phyloP scores from a whole-genome alignment of 257 asterid genomes.

The Coffea canephora region DNA sequence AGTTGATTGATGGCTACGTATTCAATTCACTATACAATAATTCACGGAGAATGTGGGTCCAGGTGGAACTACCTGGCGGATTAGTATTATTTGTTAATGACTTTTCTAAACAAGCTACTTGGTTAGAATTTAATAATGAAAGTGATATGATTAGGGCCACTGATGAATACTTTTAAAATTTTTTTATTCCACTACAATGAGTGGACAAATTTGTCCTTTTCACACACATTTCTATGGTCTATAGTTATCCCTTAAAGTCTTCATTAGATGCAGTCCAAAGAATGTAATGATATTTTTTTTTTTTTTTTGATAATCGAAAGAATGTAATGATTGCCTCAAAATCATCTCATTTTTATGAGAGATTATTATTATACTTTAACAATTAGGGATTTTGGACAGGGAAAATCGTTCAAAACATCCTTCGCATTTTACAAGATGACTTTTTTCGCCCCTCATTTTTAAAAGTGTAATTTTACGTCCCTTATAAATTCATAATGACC shows the following conservation, averaged over 20 bases:
- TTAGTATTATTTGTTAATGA: conserved; percentile 12
- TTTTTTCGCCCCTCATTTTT: no score
- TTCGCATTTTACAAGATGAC: no score
- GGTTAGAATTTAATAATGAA: conserved; percentile 20
- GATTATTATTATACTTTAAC: not conserved
- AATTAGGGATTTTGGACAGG: not conserved
- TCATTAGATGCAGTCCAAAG: not conserved
- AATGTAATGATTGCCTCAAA: not conserved
- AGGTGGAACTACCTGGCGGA: conserved; percentile 41
- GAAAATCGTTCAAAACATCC: no score
- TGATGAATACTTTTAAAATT: not conserved
- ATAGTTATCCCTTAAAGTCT: not conserved
- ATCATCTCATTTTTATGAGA: not conserved
- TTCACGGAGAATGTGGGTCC: conserved; percentile 37
- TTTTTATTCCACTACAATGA: conserved; percentile 6
- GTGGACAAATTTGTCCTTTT: conserved; percentile 34
- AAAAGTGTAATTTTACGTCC: no score
- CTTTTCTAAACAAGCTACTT: conserved; percentile 6
- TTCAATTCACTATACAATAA: conserved; percentile 10
- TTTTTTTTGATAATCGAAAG: no score
- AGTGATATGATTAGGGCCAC: conserved; percentile 33
- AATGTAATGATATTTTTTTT: not conserved
- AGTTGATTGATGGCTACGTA: conserved; percentile 32
- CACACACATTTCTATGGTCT: not conserved
- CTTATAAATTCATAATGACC: no score